phyloP scores from a whole-genome alignment of 2,329 filamentous ascomycete genomes.

The Ophiostoma perfectum region DNA sequence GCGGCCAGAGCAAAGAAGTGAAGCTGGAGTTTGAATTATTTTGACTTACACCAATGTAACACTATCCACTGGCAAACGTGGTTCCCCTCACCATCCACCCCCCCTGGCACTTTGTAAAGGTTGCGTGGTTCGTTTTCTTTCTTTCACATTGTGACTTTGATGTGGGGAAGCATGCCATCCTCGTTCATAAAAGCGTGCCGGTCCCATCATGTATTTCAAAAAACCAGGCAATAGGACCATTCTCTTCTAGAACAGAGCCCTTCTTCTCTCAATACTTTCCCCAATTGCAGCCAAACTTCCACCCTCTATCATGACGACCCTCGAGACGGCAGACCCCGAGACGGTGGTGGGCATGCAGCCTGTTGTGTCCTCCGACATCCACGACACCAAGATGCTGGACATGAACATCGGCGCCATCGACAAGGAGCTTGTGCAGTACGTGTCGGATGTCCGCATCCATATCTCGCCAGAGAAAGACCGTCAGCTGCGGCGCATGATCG shows the following conservation, averaged over 20 bases:
- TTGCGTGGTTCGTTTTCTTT: background rate
- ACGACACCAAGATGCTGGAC: background rate
- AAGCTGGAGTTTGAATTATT: background rate
- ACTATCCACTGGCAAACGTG: background rate
- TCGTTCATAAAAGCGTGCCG: background rate
- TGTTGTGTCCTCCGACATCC: background rate
- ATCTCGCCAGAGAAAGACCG: slow-evolving; percentile 56
- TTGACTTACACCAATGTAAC: background rate
- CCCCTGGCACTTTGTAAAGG: background rate
- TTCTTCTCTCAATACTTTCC: background rate
- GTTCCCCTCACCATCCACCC: slow-evolving; percentile 1
- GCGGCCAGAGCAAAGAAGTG: background rate
- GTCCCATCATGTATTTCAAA: background rate
- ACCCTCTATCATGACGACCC: slow-evolving; percentile 7
- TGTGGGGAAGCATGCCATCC: slow-evolving; percentile 1
- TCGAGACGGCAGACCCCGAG: slow-evolving; percentile 10
- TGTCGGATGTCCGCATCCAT: slow-evolving; percentile 48
- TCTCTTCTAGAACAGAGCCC: background rate
- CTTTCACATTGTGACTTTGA: background rate
- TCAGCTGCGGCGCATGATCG: slow-evolving; percentile 59
- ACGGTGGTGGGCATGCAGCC: slow-evolving; percentile 9
- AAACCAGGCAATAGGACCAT: background rate
- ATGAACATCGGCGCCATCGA: slow-evolving; percentile 37
- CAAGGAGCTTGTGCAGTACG: slow-evolving; percentile 66
- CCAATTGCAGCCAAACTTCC: background rate